These are phyloP conservation scores for Aspergillus persii DNA, from an alignment of 2,329 filamentous ascomycete genomes.

Conservation along the genomic window DNA sequence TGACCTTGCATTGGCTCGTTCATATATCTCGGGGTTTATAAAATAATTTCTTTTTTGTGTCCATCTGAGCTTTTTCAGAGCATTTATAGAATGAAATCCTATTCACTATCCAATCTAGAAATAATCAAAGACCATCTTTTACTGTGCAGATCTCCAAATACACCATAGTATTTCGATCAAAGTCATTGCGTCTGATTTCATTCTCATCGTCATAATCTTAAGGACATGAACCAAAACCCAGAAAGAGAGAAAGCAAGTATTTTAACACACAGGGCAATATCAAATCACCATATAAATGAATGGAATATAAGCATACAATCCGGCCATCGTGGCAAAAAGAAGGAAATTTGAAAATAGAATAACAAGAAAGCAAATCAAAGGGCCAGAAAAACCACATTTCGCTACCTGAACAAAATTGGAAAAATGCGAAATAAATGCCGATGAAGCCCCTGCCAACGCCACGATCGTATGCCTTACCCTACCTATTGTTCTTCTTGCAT, in stretches of 20 bases:
- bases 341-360: not conserved
- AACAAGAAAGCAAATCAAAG: not conserved
- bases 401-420: not conserved
- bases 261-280: conserved; percentile 5
- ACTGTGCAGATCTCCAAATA: not conserved
- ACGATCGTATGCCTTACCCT: not conserved
- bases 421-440: not conserved
- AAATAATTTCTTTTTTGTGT: not conserved
- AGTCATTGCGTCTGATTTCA: not conserved
- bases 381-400: not conserved
- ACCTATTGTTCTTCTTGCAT: not conserved
- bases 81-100: not conserved
- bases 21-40: not conserved
- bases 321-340: not conserved
- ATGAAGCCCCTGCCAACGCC: not conserved
- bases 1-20: not conserved
- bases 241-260: conserved; percentile 4
- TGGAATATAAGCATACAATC: conserved; percentile 1
- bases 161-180: not conserved
- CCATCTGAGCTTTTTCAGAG: not conserved
- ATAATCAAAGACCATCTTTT: not conserved
- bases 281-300: not conserved
- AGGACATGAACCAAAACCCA: not conserved
- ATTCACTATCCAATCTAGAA: not conserved
- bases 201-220: not conserved